phyloP scores from a whole-genome alignment of 768 basidiomycete species.

The Leccinum uliginosum region DNA sequence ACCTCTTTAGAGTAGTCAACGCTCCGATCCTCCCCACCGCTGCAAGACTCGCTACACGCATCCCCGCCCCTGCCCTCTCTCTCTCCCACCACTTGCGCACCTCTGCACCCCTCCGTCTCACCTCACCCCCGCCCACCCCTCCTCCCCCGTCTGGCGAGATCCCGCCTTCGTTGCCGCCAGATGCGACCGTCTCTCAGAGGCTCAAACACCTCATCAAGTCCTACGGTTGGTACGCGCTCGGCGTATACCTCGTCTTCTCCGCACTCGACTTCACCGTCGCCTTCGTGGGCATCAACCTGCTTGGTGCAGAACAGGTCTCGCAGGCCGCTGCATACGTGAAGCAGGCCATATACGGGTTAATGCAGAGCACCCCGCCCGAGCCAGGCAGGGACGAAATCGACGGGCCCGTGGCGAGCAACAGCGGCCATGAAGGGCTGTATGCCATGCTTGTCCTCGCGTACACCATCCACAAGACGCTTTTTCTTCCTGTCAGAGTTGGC shows the following conservation, averaged over 20 bases:
- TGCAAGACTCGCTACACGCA: conserved; percentile 31
- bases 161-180: conserved; percentile 35
- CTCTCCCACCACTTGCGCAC: conserved; percentile 43
- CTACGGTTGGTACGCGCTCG: conserved; percentile 95
- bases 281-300: conserved; percentile 77
- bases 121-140: conserved; percentile 20
- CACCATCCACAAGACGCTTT: conserved; percentile 91
- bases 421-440: conserved; percentile 72
- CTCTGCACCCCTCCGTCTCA: conserved; percentile 41
- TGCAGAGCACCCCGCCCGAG: conserved; percentile 55
- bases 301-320: conserved; percentile 89
- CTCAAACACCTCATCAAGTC: conserved; percentile 82
- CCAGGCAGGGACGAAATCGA: conserved; percentile 67
- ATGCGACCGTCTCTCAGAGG: conserved; percentile 60
- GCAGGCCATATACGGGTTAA: conserved; percentile 37
- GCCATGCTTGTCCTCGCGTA: conserved; percentile 93
- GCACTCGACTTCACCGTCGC: conserved; percentile 80
- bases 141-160: conserved; percentile 10
- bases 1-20: conserved; percentile 40
- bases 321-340: conserved; percentile 58
- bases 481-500: conserved; percentile 85
- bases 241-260: conserved; percentile 75
- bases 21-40: conserved; percentile 49
- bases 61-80: conserved; percentile 15
- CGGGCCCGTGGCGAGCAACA: conserved; percentile 26